Percentiles rank a stretch among this genome's conserved stretches.
These are phyloP conservation scores for Sphagnurus paluster DNA, from an alignment of 1,284 basidiomycete genomes.

Conservation along the genomic window DNA sequence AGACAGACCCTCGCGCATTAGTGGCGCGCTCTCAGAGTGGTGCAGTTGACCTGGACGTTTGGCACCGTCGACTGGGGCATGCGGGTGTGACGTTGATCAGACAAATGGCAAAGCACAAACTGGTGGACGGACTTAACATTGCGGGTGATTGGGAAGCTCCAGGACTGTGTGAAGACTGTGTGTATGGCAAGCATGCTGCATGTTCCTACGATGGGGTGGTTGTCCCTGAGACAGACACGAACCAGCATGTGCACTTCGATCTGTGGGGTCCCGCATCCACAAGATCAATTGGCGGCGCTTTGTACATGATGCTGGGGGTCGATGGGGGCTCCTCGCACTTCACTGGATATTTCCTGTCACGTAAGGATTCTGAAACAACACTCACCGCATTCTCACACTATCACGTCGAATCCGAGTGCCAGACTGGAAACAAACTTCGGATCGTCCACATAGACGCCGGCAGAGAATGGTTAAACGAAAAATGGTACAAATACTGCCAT, in stretches of 20 bases:
- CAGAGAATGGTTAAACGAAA: conserved; percentile 3
- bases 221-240: conserved; percentile 7
- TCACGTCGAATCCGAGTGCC: conserved; percentile 12
- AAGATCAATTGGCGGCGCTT: conserved; percentile 2
- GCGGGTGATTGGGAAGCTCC: neutral
- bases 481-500: conserved; percentile 9
- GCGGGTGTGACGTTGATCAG: neutral
- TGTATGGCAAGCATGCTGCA: conserved; percentile 21
- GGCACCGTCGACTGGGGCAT: conserved; percentile 4
- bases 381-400: conserved; percentile 12
- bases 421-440: conserved; percentile 14
- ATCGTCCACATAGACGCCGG: conserved; percentile 8
- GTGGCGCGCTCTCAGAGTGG: neutral
- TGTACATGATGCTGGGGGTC: conserved; percentile 21
- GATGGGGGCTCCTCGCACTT: conserved; percentile 11
- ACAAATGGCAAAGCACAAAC: neutral
- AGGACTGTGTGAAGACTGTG: conserved; percentile 23
- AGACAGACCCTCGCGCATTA: neutral
- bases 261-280: conserved; percentile 14
- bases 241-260: conserved; percentile 18
- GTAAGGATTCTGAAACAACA: conserved; percentile 15
- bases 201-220: conserved; percentile 19
- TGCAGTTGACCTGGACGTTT: neutral
- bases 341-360: conserved; percentile 14
- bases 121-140: conserved; percentile 13